Base-by-base conservation (phyloP, 208 protist genomes). In the Acanthamoeba lenticulata region DNA sequence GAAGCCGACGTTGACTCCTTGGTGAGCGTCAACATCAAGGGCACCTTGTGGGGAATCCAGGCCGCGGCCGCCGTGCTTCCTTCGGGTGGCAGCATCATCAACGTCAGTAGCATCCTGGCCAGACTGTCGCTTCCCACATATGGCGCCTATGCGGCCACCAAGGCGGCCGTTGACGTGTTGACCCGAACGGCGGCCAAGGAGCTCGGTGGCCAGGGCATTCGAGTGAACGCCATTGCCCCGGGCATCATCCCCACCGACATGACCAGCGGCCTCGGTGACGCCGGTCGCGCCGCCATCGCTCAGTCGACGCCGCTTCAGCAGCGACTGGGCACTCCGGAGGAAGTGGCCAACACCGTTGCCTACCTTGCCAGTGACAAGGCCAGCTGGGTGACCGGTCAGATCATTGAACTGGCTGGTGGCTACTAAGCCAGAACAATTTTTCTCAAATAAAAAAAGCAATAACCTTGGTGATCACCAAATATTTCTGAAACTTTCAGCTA, bases 191-290 rank as follows among this genome's bases (percentile, higher is more conserved):
- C 65, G 1, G 65, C 65, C 5, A 7, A 27, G 65, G 60, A 69
- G 29, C 52, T 90, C 11, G 81, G 81, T 38, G 40, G 40, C 6
- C 62, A 62, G 81, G 81, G 85, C 21, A 67, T 91, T 29, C 42
- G 85, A 9, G 85, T 67, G 47, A 91, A 91, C 34, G n/a, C 32
- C 9, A 69, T 91, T 47, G 32, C 52, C 5, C 85, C 85, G 17
- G 85, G 85, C 7, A 29, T 38, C 29, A 74, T 74, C 52, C 52
- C 52, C 45, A 91, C 85, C n/a, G 85, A 91, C 85, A 91, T 91
- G 85, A 69, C 21, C 85, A 9, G 2, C n/a, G 65, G 19, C 85
- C 17, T 19, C 19, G 19, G 67, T 88, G 9, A 21, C 52, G 40
- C 34, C 77, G 5, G 42, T n/a, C 19, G 21, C 9, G 45, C 40